phyloP scores from a whole-genome alignment of 305 asterid species.

The Ilex paraguariensis region DNA sequence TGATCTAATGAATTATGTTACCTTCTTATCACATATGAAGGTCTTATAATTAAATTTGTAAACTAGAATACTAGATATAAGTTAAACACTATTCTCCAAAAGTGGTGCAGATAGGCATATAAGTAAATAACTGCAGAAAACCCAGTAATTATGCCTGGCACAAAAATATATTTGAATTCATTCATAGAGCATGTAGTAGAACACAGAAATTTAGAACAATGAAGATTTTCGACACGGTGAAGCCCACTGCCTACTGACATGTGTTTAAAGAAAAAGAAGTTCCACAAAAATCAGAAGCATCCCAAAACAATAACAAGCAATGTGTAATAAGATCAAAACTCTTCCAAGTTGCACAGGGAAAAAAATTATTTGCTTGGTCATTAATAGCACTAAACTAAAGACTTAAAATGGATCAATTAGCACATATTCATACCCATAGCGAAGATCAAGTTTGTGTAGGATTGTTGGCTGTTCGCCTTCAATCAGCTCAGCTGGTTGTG shows the following conservation, averaged over 20 bases:
- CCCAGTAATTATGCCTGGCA: not conserved
- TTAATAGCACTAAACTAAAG: too few relatives aligned
- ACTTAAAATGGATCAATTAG: not conserved
- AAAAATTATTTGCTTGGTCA: not conserved
- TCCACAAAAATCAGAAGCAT: not conserved
- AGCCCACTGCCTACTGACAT: not conserved
- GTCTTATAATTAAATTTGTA: too few relatives aligned
- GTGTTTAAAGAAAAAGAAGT: not conserved
- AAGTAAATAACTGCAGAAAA: not conserved
- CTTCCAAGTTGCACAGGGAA: not conserved
- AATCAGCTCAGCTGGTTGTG: constrained; percentile 75
- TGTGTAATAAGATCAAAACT: not conserved
- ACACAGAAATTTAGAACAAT: not conserved
- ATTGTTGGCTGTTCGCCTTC: constrained; percentile 62
- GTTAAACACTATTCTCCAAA: too few relatives aligned
- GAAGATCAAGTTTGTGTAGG: constrained; percentile 86
- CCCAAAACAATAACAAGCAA: not conserved
- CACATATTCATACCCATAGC: constrained; percentile 61
- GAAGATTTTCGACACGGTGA: not conserved
- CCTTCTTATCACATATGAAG: too few relatives aligned
- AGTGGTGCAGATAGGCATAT: too few relatives aligned
- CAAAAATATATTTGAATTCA: too few relatives aligned
- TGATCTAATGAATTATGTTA: too few relatives aligned
- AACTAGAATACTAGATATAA: too few relatives aligned
- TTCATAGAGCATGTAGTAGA: too few relatives aligned